Conservation (phyloP, 192 early-diverging fungal genomes). For the Dimargaris xerosporica region DNA sequence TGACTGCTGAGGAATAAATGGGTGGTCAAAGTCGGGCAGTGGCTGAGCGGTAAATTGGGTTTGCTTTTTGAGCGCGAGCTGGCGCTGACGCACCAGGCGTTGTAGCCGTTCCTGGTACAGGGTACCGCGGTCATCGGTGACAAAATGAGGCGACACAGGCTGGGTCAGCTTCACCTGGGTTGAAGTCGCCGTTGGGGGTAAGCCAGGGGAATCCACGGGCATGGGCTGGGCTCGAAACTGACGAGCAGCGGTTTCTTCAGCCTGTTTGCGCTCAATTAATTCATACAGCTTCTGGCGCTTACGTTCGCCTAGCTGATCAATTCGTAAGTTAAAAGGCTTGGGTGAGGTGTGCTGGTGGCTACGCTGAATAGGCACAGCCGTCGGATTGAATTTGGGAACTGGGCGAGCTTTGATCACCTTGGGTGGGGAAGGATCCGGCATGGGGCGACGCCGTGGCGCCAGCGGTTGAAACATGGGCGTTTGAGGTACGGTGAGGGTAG, state of each 20-base stretch:
- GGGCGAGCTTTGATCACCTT: background rate
- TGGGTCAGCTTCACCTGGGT: background rate
- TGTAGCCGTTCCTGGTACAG: background rate
- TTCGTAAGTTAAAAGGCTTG: constrained; percentile 2
- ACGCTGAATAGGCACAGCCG: background rate
- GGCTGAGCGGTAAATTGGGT: background rate
- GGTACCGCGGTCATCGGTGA: background rate
- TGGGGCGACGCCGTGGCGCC: background rate
- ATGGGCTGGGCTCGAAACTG: background rate
- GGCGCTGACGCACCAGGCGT: background rate
- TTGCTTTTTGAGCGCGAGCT: background rate
- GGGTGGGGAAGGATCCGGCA: background rate
- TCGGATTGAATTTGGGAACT: background rate
- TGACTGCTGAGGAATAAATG: constrained; percentile 8
- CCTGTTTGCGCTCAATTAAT: background rate
- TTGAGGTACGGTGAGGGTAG: background rate
- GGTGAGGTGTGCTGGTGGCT: background rate
- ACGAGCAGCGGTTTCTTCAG: background rate
- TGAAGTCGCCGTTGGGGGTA: background rate
- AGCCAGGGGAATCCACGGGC: background rate
- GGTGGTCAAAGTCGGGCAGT: background rate
- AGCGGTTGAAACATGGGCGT: background rate
- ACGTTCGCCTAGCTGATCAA: constrained; percentile 3
- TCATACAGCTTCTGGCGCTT: background rate
- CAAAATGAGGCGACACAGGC: background rate